These are phyloP conservation scores for Ricinus communis DNA, from an alignment of 345 rosid species.

Conservation along the genomic window DNA sequence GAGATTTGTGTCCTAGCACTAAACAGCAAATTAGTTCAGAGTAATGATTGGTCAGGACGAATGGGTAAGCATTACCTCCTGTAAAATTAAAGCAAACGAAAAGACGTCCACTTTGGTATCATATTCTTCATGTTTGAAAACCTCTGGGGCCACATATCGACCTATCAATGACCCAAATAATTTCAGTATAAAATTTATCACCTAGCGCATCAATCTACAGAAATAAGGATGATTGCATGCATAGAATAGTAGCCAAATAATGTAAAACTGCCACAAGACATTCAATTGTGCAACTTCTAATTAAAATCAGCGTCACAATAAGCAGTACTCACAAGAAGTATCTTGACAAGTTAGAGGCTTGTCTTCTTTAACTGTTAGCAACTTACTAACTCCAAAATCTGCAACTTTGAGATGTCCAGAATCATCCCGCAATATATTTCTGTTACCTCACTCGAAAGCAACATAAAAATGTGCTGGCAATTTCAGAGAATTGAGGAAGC, in stretches of 20 bases:
- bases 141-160: conserved; percentile 88
- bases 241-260: background rate
- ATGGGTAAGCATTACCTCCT: conserved; percentile 55
- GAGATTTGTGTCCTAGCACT: background rate
- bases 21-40: background rate
- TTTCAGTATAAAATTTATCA: conserved; percentile 9
- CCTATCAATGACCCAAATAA: conserved; percentile 41
- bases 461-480: conserved; percentile 29
- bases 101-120: conserved; percentile 95
- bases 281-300: conserved; percentile 6
- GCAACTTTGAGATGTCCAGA: conserved; percentile 96
- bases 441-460: conserved; percentile 44
- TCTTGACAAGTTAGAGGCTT: conserved; percentile 64
- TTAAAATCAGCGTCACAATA: background rate
- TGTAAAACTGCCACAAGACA: background rate
- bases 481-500: conserved; percentile 36
- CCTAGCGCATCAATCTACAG: background rate
- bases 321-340: conserved; percentile 60
- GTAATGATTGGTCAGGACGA: background rate
- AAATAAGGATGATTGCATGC: background rate
- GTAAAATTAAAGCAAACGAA: conserved; percentile 87
- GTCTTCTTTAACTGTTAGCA: conserved; percentile 82
- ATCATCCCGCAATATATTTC: conserved; percentile 92
- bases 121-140: conserved; percentile 60
- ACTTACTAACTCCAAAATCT: conserved; percentile 91